Evolutionary conservation across 106 monocot genomes (phyloP).

Genomic region (Triglochin maritima): DNA sequence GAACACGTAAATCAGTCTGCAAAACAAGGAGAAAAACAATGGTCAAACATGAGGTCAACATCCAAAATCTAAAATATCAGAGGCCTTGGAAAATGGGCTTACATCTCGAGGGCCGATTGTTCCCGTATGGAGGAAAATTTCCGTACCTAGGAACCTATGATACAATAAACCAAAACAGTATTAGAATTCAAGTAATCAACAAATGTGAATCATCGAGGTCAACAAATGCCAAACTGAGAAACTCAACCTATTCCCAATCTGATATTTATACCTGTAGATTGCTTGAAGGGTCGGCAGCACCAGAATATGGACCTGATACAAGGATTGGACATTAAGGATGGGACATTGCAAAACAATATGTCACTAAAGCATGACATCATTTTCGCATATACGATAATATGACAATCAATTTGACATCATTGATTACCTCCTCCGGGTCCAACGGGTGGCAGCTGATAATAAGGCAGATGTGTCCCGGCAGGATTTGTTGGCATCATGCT

Average conservation of each 20-base stretch:
- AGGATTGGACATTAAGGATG: too few relatives aligned
- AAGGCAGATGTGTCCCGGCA: not conserved
- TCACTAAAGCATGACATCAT: not conserved
- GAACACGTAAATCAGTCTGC: too few relatives aligned
- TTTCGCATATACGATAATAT: not conserved
- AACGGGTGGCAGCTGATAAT: slow-evolving; percentile 6
- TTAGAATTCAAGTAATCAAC: not conserved
- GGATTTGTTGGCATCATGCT: not conserved
- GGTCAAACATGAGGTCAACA: too few relatives aligned
- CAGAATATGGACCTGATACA: not conserved
- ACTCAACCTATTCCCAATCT: too few relatives aligned
- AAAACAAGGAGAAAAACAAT: too few relatives aligned
- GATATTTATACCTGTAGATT: slow-evolving; percentile 4
- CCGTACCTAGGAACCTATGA: not conserved
- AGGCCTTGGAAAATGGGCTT: not conserved
- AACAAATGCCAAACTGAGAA: not conserved
- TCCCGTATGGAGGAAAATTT: not conserved
- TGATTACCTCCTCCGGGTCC: slow-evolving; percentile 6
- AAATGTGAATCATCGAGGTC: not conserved
- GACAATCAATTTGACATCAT: not conserved
- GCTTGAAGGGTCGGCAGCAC: slow-evolving; percentile 5
- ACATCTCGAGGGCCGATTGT: slow-evolving; percentile 3
- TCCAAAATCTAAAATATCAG: too few relatives aligned
- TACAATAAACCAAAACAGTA: not conserved
- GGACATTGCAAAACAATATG: too few relatives aligned